Conservation (phyloP, 345 rosid species). For the Psidium guajava region DNA sequence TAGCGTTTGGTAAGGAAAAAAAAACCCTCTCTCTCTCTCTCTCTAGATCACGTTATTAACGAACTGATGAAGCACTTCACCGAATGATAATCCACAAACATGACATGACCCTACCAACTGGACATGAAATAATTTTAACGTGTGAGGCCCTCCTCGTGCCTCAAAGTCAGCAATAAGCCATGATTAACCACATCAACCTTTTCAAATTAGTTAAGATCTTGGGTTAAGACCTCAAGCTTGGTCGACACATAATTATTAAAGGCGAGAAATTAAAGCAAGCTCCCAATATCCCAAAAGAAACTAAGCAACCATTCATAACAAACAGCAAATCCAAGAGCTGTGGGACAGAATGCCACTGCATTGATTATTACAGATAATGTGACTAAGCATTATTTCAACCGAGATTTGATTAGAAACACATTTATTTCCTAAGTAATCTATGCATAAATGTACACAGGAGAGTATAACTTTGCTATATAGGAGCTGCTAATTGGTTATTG, state of each 20-base stretch:
- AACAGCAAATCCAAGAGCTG: background rate
- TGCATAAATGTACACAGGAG: background rate
- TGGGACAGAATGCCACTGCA: background rate
- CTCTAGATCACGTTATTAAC: constrained; percentile 4
- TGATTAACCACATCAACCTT: constrained; percentile 30
- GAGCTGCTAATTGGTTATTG: constrained; percentile 1
- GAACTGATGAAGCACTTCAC: constrained; percentile 1
- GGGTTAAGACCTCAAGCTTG: background rate
- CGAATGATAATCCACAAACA: background rate
- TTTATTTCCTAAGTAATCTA: background rate
- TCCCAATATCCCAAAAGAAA: background rate
- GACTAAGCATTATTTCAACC: background rate
- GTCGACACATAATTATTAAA: constrained; percentile 15
- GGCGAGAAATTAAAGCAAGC: background rate
- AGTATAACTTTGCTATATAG: background rate
- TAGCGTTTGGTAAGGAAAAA: constrained; percentile 12
- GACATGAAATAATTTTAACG: background rate
- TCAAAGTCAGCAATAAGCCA: constrained; percentile 32
- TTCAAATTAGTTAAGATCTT: constrained; percentile 23
- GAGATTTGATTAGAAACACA: background rate
- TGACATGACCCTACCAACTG: background rate
- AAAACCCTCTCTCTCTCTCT: background rate
- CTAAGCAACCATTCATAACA: background rate
- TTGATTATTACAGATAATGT: background rate
- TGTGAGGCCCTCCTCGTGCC: background rate